Base-by-base conservation (phyloP, 768 basidiomycete genomes). In the Agaricus blazei region DNA sequence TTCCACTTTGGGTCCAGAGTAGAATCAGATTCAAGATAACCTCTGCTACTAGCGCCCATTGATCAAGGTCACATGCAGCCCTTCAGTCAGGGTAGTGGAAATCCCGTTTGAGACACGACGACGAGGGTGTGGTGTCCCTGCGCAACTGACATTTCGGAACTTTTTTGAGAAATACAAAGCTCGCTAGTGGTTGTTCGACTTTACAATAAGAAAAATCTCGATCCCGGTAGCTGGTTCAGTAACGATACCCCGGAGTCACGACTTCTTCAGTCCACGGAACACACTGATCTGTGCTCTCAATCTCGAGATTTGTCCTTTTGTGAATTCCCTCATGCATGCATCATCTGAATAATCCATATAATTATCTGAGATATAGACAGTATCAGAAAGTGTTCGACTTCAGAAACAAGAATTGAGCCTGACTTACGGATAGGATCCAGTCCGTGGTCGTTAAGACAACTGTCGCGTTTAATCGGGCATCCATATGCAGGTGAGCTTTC, bases 281-380 rank as follows among this genome's bases (percentile, higher is more conserved):
- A 43, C 54, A 36, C 34, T 43, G 34, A 56, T 50, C 42, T 56
- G 54, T 15, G 41, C 41, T 19, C 26, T 56, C 23, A 56, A 23
- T 34, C 54, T 49, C n/a, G 48, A 43, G 19, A 56, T 50, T 24
- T 72, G 70, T 24, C 69, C 70, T 27, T 58, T 15, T 24, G 71
- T 70, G 61, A 71, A 72, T 56, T 63, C 57, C 52, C 57, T 67
- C 70, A 69, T 72, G 64, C 70, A 72, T 41, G 55, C 60, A 53
- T 74, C 72, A 56, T 66, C 54, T 15, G 64, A 62, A 62, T 70
- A 71, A 60, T 74, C 72, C 71, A 72, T 72, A 62, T 60, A 71
- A 64, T 71, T 70, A 56, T 56, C 56, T 53, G 27, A 31, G 27
- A 14, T 31, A 42, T 43, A 24, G n/a, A 41, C 11, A 23, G 34